Evolutionary conservation across 148 eudicot species (phyloP).

Genomic region (Nyssa sinensis): DNA sequence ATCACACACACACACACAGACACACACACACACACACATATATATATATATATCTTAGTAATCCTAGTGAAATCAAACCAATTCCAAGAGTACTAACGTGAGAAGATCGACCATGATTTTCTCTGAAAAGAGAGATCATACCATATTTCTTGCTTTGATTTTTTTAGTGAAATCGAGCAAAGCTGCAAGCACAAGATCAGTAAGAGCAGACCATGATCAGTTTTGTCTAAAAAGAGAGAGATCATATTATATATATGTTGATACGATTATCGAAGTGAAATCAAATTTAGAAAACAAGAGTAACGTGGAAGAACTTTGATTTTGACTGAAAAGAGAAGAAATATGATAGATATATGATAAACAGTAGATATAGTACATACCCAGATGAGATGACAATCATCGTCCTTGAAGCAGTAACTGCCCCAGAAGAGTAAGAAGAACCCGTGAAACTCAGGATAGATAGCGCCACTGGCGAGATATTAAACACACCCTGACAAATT

Average conservation of each 20-base stretch:
- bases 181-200: conserved; percentile 3
- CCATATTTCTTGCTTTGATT: not conserved
- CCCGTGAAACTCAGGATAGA: conserved; percentile 50
- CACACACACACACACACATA: too few species aligned
- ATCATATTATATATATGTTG: too few species aligned
- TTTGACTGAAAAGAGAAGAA: not conserved
- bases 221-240: too few species aligned
- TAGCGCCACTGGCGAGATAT: conserved; percentile 23
- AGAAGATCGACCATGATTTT: not conserved
- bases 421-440: conserved; percentile 25
- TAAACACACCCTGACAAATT: not conserved
- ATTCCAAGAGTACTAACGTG: not conserved
- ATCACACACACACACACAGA: too few species aligned
- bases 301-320: not conserved
- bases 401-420: not conserved
- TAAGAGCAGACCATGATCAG: too few species aligned
- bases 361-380: not conserved
- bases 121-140: not conserved
- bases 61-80: not conserved
- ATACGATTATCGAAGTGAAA: too few species aligned
- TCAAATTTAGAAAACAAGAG: too few species aligned
- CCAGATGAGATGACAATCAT: not conserved
- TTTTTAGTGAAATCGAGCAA: not conserved
- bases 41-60: too few species aligned
- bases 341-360: too few species aligned